A percentile compares a stretch with the other conserved stretches of the same genome.
Conservation (phyloP, 2,329 filamentous ascomycete genomes). For the Botrytis sinoallii region DNA sequence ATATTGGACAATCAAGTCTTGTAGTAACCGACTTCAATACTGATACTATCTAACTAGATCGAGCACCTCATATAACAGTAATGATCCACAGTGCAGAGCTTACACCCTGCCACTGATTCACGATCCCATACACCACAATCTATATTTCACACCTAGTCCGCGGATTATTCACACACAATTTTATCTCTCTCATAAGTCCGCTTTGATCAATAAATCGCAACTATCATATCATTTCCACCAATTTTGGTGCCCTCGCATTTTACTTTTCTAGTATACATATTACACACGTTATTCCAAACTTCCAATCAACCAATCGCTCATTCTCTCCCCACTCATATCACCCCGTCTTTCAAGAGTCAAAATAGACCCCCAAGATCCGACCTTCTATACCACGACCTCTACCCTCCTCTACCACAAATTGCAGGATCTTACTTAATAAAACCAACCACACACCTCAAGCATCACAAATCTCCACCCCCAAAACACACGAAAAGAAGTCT, state of each 20-base stretch:
- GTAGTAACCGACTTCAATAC: neutral
- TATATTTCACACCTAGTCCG: no score
- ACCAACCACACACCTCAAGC: neutral
- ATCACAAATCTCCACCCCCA: neutral
- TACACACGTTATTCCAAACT: no score
- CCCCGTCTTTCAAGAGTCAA: no score
- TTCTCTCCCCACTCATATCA: no score
- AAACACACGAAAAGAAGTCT: no score
- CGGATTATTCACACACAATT: neutral
- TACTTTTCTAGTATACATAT: neutral
- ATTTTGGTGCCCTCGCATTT: neutral
- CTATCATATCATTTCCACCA: neutral
- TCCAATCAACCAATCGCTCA: no score
- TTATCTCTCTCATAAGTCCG: neutral
- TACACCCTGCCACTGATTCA: no score
- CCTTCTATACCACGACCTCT: no score
- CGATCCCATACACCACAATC: neutral
- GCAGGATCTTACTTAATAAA: neutral
- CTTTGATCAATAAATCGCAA: neutral
- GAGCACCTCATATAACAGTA: no score
- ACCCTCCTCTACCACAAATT: neutral
- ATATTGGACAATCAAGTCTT: neutral
- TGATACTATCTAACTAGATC: neutral
- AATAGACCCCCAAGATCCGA: no score
- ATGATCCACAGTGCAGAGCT: neutral